Conservation (phyloP, 225 moss, liverwort and hornwort species). For the Pleurozium schreberi region DNA sequence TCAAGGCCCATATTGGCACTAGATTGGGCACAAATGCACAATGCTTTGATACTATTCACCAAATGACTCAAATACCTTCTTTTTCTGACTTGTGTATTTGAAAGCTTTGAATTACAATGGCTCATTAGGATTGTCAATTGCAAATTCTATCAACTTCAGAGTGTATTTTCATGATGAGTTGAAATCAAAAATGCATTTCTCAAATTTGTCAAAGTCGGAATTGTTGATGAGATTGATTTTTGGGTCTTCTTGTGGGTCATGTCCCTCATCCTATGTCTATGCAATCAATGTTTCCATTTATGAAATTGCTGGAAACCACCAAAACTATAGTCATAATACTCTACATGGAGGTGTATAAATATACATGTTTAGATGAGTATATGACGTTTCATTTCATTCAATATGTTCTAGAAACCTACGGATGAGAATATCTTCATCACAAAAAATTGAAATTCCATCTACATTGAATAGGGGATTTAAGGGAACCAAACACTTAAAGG, state of each 20-base stretch:
- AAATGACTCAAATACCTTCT: too few relatives aligned
- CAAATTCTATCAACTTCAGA: background rate
- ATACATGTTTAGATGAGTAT: background rate
- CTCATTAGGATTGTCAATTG: background rate
- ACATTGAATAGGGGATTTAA: too few relatives aligned
- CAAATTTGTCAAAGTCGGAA: background rate
- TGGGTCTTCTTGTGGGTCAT: background rate
- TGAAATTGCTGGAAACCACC: background rate
- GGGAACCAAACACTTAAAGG: too few relatives aligned
- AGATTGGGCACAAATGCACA: too few relatives aligned
- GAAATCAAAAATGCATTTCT: background rate
- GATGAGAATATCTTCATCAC: background rate
- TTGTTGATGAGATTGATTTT: background rate
- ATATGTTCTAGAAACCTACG: background rate
- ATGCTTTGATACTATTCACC: too few relatives aligned
- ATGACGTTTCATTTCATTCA: background rate
- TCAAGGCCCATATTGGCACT: too few relatives aligned
- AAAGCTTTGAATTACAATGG: background rate
- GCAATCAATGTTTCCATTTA: background rate
- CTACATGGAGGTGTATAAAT: too few relatives aligned
- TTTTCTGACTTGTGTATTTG: too few relatives aligned
- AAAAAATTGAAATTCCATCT: too few relatives aligned
- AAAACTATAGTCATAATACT: background rate
- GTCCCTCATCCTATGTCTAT: background rate
- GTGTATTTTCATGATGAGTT: fast-evolving